These are phyloP conservation scores for Cornus kousa DNA, from an alignment of 148 eudicot species.

Conservation along the genomic window DNA sequence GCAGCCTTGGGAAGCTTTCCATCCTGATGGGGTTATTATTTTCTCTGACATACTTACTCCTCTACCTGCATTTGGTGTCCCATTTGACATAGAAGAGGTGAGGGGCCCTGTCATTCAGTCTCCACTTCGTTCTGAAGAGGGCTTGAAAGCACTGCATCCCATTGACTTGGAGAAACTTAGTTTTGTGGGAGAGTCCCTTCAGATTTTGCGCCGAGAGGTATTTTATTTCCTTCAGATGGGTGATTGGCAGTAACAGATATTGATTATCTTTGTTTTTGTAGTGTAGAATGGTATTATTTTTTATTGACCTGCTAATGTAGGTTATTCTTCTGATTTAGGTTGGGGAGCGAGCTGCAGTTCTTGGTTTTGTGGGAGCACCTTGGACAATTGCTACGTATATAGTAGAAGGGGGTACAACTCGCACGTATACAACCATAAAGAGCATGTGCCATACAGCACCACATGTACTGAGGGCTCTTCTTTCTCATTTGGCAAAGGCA, in stretches of 20 bases:
- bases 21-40: constrained; percentile 93
- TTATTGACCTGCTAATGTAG: background rate
- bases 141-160: constrained; percentile 71
- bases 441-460: constrained; percentile 96
- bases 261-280: background rate
- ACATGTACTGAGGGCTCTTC: constrained; percentile 62
- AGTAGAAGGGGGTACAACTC: constrained; percentile 95
- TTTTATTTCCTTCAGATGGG: background rate
- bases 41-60: constrained; percentile 99
- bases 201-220: constrained; percentile 77
- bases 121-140: constrained; percentile 81
- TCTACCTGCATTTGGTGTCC: constrained; percentile 96
- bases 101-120: constrained; percentile 97
- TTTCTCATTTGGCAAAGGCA: constrained; percentile 77
- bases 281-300: background rate
- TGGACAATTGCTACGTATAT: constrained; percentile 98
- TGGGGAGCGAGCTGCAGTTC: constrained; percentile 78
- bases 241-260: constrained; percentile 5
- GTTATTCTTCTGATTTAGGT: constrained; percentile 46
- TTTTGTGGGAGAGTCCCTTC: constrained; percentile 85
- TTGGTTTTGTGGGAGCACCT: constrained; percentile 99
- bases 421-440: constrained; percentile 86
- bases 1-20: constrained; percentile 99
- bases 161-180: constrained; percentile 79
- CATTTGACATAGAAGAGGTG: constrained; percentile 96